Evolutionary conservation across 2,329 filamentous ascomycete genomes (phyloP).

Genomic region (Aspergillus aculeatus): DNA sequence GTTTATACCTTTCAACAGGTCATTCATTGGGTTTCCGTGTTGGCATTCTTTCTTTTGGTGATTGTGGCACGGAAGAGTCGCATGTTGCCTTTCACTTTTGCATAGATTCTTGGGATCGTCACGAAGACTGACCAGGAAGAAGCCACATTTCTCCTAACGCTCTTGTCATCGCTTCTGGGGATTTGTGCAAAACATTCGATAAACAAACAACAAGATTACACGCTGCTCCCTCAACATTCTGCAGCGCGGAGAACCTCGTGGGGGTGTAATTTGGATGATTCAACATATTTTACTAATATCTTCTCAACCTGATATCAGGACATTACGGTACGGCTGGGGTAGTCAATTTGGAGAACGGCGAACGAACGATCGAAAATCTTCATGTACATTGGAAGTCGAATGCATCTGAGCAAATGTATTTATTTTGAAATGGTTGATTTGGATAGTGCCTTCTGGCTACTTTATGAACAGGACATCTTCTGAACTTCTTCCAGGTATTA

Average conservation of each 20-base stretch:
- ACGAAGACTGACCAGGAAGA: not conserved
- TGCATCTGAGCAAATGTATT: not conserved
- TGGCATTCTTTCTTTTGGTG: conserved; percentile 22
- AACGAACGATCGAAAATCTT: not conserved
- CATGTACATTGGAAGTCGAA: conserved; percentile 1
- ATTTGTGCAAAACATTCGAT: not conserved
- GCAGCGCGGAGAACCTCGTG: not conserved
- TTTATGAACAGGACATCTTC: not conserved
- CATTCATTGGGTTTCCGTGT: conserved; percentile 23
- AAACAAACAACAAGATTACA: not conserved
- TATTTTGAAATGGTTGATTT: not conserved
- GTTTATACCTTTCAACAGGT: conserved; percentile 44
- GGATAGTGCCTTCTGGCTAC: not conserved
- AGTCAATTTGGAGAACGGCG: not conserved
- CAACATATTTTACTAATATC: conserved; percentile 8
- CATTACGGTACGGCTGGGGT: not conserved
- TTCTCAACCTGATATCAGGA: conserved; percentile 7
- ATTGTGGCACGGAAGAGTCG: not conserved
- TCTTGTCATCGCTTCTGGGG: not conserved
- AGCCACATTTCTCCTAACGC: not conserved
- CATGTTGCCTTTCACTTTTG: conserved; percentile 16
- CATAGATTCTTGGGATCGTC: not conserved
- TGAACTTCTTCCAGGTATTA: not conserved
- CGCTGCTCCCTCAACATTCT: not conserved
- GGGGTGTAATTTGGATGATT: not conserved